These are phyloP conservation scores for Trypanosoma scelopori DNA, from an alignment of 208 protist species.

Conservation along the genomic window DNA sequence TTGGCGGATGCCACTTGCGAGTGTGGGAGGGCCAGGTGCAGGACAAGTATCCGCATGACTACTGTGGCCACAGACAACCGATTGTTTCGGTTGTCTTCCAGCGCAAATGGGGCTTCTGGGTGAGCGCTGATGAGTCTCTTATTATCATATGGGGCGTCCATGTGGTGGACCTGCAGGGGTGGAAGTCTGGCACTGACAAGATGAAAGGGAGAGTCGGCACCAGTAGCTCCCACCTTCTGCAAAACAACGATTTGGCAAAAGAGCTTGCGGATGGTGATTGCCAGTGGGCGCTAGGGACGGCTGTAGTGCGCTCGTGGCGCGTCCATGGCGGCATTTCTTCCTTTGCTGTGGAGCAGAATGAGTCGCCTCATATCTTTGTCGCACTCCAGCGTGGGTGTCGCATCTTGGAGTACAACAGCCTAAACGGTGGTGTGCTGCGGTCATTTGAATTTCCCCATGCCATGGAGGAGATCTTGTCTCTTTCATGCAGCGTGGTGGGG, in stretches of 20 bases:
- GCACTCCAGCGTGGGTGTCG: constrained; percentile 41
- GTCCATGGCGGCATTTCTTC: constrained; percentile 56
- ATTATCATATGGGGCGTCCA: constrained; percentile 58
- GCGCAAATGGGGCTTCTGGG: constrained; percentile 37
- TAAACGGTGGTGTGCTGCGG: constrained; percentile 47
- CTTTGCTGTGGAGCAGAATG: constrained; percentile 44
- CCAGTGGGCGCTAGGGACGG: constrained; percentile 8
- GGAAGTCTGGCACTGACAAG: neutral
- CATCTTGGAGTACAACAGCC: constrained; percentile 77
- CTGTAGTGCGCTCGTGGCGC: constrained; percentile 38
- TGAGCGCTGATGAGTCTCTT: constrained; percentile 75
- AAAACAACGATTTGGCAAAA: neutral
- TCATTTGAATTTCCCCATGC: constrained; percentile 41
- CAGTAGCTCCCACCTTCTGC: neutral
- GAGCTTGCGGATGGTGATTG: neutral
- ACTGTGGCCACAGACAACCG: constrained; percentile 60
- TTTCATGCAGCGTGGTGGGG: constrained; percentile 19
- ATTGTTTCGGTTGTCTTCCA: constrained; percentile 62
- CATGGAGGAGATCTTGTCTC: constrained; percentile 35
- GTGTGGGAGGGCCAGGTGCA: constrained; percentile 57
- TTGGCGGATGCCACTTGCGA: constrained; percentile 66
- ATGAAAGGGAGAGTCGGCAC: neutral
- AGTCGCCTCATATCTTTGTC: constrained; percentile 48
- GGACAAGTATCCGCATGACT: constrained; percentile 49
- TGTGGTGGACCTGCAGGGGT: neutral